These are phyloP conservation scores for Zygosaccharomyces sapae DNA, from an alignment of 1,139 yeast genomes.

Conservation along the genomic window DNA sequence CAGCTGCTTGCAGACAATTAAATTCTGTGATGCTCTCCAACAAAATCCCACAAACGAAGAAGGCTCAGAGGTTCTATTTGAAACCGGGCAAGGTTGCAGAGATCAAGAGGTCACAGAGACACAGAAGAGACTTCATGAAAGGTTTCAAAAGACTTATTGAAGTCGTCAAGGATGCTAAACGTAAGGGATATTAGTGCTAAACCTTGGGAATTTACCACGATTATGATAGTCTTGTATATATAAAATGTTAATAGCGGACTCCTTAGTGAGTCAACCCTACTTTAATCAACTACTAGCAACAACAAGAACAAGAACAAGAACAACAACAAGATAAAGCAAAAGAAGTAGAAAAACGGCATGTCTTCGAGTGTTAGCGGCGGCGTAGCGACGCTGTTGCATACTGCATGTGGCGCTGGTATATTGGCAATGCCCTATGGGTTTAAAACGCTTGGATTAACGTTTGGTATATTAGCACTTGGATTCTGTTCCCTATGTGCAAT, in stretches of 20 bases:
- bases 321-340: constrained; percentile 1
- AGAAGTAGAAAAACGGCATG: constrained; percentile 11
- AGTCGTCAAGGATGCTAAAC: constrained; percentile 49
- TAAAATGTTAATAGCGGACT: not conserved
- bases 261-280: not conserved
- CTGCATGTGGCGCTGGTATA: constrained; percentile 74
- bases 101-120: constrained; percentile 42
- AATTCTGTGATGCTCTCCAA: constrained; percentile 38
- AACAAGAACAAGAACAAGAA: not conserved
- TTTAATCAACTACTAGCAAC: not conserved
- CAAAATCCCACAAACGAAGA: constrained; percentile 38
- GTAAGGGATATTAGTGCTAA: constrained; percentile 45
- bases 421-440: constrained; percentile 94
- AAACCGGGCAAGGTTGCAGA: constrained; percentile 48
- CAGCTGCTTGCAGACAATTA: constrained; percentile 38
- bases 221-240: constrained; percentile 11
- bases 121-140: constrained; percentile 45
- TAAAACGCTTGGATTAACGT: constrained; percentile 72
- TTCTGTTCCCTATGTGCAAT: constrained; percentile 41
- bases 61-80: constrained; percentile 43
- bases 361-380: constrained; percentile 35
- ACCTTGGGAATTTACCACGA: not conserved
- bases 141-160: constrained; percentile 46
- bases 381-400: constrained; percentile 58
- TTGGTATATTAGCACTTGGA: constrained; percentile 62